Evolutionary conservation across 805 yeast genomes (phyloP).

Genomic region (Yamadazyma kitorensis): DNA sequence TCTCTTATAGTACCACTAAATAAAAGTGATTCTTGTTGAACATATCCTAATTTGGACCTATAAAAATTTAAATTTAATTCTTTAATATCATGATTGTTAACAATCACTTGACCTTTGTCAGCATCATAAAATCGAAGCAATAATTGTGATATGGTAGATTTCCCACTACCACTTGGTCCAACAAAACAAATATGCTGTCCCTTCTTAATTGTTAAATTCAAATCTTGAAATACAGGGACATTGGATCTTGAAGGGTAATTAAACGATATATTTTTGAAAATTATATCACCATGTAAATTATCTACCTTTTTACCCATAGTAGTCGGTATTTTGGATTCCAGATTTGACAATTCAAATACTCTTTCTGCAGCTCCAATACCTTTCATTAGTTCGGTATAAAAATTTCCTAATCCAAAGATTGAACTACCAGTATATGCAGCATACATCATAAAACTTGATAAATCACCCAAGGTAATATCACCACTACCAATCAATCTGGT

Average conservation of each 20-base stretch:
- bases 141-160: slow-evolving; percentile 81
- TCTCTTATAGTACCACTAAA: slow-evolving; percentile 85
- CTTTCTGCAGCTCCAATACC: slow-evolving; percentile 96
- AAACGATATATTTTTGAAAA: slow-evolving; percentile 63
- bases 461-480: slow-evolving; percentile 77
- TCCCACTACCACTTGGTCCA: slow-evolving; percentile 97
- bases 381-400: slow-evolving; percentile 93
- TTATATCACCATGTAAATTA: slow-evolving; percentile 53
- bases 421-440: slow-evolving; percentile 94
- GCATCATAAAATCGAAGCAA: slow-evolving; percentile 85
- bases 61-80: slow-evolving; percentile 69
- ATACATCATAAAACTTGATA: slow-evolving; percentile 92
- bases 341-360: slow-evolving; percentile 80
- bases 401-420: slow-evolving; percentile 84
- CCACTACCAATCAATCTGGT: slow-evolving; percentile 79
- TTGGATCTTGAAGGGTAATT: slow-evolving; percentile 83
- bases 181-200: slow-evolving; percentile 93
- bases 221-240: slow-evolving; percentile 52
- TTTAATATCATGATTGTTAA: slow-evolving; percentile 63
- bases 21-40: slow-evolving; percentile 87
- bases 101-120: slow-evolving; percentile 53
- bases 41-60: slow-evolving; percentile 79
- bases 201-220: slow-evolving; percentile 59
- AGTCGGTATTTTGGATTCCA: slow-evolving; percentile 69
- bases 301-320: slow-evolving; percentile 53